These are phyloP conservation scores for Davidsoniella neocaledoniae DNA, from an alignment of 2,329 filamentous ascomycete species.

Conservation along the genomic window DNA sequence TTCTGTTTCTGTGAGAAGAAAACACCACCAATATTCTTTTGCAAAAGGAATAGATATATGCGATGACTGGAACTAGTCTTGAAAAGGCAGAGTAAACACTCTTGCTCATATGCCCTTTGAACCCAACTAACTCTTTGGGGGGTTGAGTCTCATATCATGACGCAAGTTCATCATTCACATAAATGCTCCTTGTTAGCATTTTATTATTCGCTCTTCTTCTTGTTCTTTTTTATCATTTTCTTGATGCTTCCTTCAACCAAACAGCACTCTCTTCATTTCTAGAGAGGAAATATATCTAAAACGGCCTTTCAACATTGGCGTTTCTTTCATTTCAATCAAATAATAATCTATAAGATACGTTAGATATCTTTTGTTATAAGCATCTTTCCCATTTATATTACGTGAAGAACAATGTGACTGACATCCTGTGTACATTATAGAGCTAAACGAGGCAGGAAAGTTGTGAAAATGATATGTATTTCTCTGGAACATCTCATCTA, in stretches of 20 bases:
- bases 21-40: not conserved
- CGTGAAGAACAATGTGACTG: no score
- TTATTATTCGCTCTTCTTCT: not conserved
- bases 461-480: no score
- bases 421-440: no score
- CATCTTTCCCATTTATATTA: no score
- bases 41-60: not conserved
- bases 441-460: no score
- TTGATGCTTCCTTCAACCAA: not conserved
- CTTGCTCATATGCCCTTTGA: no score
- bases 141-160: no score
- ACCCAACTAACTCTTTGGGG: no score
- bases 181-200: not conserved
- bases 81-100: no score
- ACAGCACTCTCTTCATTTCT: conserved; percentile 5
- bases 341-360: conserved; percentile 13
- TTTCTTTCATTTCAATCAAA: conserved; percentile 20
- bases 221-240: not conserved
- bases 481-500: no score
- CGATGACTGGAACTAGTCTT: no score
- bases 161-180: no score
- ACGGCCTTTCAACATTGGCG: conserved; percentile 30
- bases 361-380: conserved; percentile 2
- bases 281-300: conserved; percentile 22
- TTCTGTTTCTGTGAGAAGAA: not conserved